These are phyloP conservation scores for Pseudopyricularia cyperi DNA, from an alignment of 2,329 filamentous ascomycete species.

Conservation along the genomic window DNA sequence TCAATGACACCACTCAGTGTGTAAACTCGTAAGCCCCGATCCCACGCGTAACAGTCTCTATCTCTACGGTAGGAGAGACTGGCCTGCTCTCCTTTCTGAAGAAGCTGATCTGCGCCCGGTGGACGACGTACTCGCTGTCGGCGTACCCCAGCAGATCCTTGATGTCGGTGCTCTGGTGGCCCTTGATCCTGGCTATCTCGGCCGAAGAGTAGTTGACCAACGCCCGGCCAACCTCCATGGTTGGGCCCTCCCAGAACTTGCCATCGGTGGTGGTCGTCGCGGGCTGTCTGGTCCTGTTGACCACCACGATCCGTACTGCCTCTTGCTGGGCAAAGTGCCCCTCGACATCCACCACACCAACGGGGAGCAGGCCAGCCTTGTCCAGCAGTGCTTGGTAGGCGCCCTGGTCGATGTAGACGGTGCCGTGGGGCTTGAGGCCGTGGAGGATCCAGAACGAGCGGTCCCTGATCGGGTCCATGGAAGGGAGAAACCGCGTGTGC, in stretches of 20 bases:
- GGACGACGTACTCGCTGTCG: conserved; percentile 86
- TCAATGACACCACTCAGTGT: neutral
- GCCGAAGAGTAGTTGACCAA: conserved; percentile 84
- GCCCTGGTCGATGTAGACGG: conserved; percentile 83
- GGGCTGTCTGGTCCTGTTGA: conserved; percentile 37
- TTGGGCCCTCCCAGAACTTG: conserved; percentile 35
- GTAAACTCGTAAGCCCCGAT: conserved; percentile 11
- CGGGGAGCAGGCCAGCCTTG: conserved; percentile 80
- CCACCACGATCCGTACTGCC: conserved; percentile 74
- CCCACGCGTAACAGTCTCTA: conserved; percentile 7
- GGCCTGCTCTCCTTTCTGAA: conserved; percentile 42
- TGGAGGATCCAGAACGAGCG: conserved; percentile 96
- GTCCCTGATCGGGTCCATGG: conserved; percentile 72
- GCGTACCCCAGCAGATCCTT: conserved; percentile 72
- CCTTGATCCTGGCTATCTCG: conserved; percentile 77
- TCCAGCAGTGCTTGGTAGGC: conserved; percentile 67
- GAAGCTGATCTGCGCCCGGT: conserved; percentile 78
- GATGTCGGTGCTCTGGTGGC: conserved; percentile 72
- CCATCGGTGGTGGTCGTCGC: conserved; percentile 9
- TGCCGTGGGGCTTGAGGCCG: conserved; percentile 80
- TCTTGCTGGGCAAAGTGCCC: conserved; percentile 87
- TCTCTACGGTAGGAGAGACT: conserved; percentile 28
- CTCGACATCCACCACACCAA: conserved; percentile 81
- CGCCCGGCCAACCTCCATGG: conserved; percentile 71
- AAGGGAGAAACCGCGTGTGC: conserved; percentile 87